Percentiles rank a stretch among this genome's conserved stretches.
These are phyloP conservation scores for Colletotrichum theobromicola DNA, from an alignment of 2,329 filamentous ascomycete genomes.

Conservation along the genomic window DNA sequence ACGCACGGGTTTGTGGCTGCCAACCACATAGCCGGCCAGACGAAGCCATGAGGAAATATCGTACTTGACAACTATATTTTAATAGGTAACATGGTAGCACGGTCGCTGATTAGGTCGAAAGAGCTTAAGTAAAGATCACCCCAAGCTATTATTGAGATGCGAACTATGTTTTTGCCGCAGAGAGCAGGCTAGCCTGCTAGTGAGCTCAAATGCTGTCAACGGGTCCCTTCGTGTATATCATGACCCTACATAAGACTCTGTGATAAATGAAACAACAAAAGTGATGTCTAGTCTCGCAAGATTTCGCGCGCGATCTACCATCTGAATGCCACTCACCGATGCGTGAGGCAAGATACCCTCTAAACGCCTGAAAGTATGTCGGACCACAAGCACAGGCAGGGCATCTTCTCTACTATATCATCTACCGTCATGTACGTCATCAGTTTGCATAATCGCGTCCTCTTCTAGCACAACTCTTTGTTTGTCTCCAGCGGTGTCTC, in stretches of 20 bases:
- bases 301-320: background rate
- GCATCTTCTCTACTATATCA: background rate
- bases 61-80: background rate
- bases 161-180: background rate
- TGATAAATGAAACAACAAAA: background rate
- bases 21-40: background rate
- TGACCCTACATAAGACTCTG: background rate
- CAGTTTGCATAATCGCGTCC: background rate
- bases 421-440: background rate
- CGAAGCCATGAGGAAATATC: background rate
- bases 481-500: conserved; percentile 34
- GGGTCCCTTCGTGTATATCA: background rate
- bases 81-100: background rate
- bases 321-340: background rate
- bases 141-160: background rate
- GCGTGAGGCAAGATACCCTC: background rate
- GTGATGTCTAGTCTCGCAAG: background rate
- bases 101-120: background rate
- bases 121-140: background rate
- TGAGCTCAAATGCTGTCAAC: background rate
- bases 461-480: conserved; percentile 23
- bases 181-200: background rate
- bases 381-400: background rate
- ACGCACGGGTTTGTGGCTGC: conserved; percentile 37
- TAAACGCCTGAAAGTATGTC: background rate